Base-by-base conservation (phyloP, 2,329 filamentous ascomycete species). In the Sarocladiaceae sp. region DNA sequence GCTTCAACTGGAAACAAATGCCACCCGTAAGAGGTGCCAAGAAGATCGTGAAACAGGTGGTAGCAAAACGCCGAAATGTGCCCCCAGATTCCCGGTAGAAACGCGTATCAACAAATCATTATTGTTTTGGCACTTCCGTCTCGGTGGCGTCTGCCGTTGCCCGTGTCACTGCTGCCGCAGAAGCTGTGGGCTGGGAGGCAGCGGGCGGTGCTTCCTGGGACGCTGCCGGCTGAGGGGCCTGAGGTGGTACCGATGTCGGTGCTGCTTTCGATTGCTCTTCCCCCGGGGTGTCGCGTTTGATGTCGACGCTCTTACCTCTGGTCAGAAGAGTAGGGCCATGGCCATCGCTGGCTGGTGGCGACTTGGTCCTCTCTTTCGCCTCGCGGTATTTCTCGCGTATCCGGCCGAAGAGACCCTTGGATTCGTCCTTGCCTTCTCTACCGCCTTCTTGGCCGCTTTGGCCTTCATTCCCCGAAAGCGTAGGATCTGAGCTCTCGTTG, bases 381-480 rank as follows among this genome's bases (percentile, higher is more conserved):
- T 77, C 76, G 20, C 76, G 72, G 55, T 78, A 78, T 56, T 80
- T 80, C 58, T 64, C 74, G 56, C 71, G 78, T 51, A 80, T 73
- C 76, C 77, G 80, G 35, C 71, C 71, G 6, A 78, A 65, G 7
- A 77, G 66, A 3, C 74, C 73, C 51, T 68, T 73, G 4, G 63
- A 48, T 26, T 78, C 74, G 7, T 77, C 72, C 46, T 58, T 68
- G 43, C 55, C 60, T 3, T 75, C 70, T 43, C 58, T 65, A 40
- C 55, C 62, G 23, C 56, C 52, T n/a, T 71, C 68, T 18, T 64
- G 58, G 26, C 54, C 60, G 4, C 56, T 58, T 15, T 65, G 64
- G 13, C 55, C 63, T 29, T 76, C 72, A 2, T 58, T 55, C 19
- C 62, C 59, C 3, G 61, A 56, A 27, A 65, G 50, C 3, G 63